A percentile compares a stretch with the other conserved stretches of the same genome.
phyloP scores from a whole-genome alignment of 352 stramenopile genomes.

The Peronospora destructor region DNA sequence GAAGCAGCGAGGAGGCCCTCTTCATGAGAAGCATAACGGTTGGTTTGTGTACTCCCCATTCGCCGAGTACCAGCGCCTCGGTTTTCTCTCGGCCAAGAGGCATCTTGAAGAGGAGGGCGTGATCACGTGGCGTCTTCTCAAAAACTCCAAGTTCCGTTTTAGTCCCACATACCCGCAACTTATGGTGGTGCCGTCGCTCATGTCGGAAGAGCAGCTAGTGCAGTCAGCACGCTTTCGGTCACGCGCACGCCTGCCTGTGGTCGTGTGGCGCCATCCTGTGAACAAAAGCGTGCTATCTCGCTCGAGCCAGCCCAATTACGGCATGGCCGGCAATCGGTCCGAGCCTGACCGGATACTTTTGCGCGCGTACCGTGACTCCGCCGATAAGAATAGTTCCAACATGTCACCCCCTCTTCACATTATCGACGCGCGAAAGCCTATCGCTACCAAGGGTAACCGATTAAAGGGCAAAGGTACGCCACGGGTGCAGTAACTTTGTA shows the following conservation, averaged over 20 bases:
- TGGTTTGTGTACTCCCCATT: slow-evolving; percentile 82
- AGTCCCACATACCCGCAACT: slow-evolving; percentile 93
- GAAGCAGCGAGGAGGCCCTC: slow-evolving; percentile 29
- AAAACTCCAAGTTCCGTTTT: slow-evolving; percentile 88
- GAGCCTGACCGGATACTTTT: slow-evolving; percentile 89
- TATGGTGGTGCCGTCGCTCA: slow-evolving; percentile 90
- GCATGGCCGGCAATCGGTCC: slow-evolving; percentile 92
- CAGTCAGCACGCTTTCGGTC: slow-evolving; percentile 88
- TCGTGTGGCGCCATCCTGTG: slow-evolving; percentile 88
- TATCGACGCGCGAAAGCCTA: slow-evolving; percentile 75
- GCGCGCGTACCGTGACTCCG: slow-evolving; percentile 78
- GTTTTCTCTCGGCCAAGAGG: slow-evolving; percentile 57
- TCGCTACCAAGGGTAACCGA: slow-evolving; percentile 76
- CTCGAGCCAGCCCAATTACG: slow-evolving; percentile 93
- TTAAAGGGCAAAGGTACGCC: slow-evolving; percentile 71
- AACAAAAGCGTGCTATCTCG: slow-evolving; percentile 93
- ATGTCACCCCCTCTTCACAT: slow-evolving; percentile 75
- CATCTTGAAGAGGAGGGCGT: slow-evolving; percentile 23
- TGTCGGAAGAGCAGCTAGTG: slow-evolving; percentile 89
- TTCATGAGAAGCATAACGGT: slow-evolving; percentile 56
- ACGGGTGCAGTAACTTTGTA: background rate
- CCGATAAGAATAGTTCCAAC: slow-evolving; percentile 65
- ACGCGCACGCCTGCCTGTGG: slow-evolving; percentile 86
- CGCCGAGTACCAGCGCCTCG: slow-evolving; percentile 76
- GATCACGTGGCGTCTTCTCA: slow-evolving; percentile 80